These are phyloP conservation scores for Zygnema circumcarinatum DNA, from an alignment of 139 green algal genomes.

Conservation along the genomic window DNA sequence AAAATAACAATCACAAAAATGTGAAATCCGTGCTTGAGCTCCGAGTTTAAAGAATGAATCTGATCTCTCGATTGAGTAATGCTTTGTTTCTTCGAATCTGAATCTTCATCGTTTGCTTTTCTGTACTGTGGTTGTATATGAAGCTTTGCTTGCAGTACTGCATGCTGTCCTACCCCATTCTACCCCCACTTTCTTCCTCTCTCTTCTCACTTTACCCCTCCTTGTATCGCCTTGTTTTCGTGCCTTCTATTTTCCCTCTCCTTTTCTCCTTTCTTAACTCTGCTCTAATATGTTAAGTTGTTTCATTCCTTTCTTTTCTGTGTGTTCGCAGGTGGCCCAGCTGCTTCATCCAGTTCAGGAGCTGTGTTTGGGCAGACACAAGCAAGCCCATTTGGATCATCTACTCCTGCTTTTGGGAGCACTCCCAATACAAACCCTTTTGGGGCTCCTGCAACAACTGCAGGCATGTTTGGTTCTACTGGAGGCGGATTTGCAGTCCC, in stretches of 20 bases:
- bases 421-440: not conserved
- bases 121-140: too few relatives aligned
- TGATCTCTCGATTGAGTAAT: too few relatives aligned
- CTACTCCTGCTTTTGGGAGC: constrained; percentile 34
- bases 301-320: not conserved
- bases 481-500: not conserved
- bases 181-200: too few relatives aligned
- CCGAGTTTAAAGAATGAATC: not conserved
- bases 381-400: constrained; percentile 24
- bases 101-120: too few relatives aligned
- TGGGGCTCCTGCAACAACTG: not conserved
- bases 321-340: not conserved
- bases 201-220: too few relatives aligned
- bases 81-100: too few relatives aligned
- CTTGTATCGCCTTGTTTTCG: not conserved
- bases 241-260: not conserved
- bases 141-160: too few relatives aligned
- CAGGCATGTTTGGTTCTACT: not conserved
- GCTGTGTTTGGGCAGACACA: constrained; percentile 14
- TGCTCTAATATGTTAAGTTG: too few relatives aligned
- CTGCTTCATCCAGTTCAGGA: not conserved
- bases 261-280: not conserved
- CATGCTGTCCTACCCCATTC: too few relatives aligned
- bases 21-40: not conserved
- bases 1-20: not conserved